These are phyloP conservation scores for Bipolaris oryzae DNA, from an alignment of 2,329 filamentous ascomycete species.

Conservation along the genomic window DNA sequence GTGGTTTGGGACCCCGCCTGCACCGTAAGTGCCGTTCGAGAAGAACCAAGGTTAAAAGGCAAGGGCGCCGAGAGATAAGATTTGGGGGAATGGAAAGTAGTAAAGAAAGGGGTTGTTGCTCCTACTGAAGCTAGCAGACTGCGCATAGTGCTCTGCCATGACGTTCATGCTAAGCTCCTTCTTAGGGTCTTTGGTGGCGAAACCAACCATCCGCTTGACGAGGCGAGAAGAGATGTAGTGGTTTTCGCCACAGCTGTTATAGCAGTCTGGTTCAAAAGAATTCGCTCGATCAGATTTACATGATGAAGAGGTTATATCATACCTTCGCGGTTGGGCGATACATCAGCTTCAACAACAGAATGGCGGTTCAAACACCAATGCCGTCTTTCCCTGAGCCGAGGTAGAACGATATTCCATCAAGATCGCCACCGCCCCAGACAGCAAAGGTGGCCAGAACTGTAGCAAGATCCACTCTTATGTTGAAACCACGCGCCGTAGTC, in stretches of 20 bases:
- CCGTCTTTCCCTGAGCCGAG: constrained; percentile 28
- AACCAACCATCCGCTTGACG: constrained; percentile 22
- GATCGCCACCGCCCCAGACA: constrained; percentile 28
- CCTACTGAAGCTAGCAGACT: constrained; percentile 52
- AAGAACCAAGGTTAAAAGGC: constrained; percentile 38
- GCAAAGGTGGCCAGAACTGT: constrained; percentile 40
- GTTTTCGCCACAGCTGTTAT: constrained; percentile 48
- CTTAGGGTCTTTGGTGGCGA: constrained; percentile 24
- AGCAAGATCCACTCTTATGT: constrained; percentile 35
- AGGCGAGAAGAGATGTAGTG: constrained; percentile 47
- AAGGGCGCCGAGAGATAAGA: constrained; percentile 56
- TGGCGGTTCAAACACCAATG: constrained; percentile 43
- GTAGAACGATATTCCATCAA: constrained; percentile 28
- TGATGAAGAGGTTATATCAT: constrained; percentile 31
- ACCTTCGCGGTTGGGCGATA: constrained; percentile 45
- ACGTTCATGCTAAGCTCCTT: constrained; percentile 35
- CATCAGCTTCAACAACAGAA: constrained; percentile 51
- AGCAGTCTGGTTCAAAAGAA: constrained; percentile 40
- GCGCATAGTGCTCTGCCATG: constrained; percentile 32
- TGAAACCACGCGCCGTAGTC: constrained; percentile 28
- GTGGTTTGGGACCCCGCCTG: constrained; percentile 43
- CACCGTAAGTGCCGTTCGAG: constrained; percentile 46
- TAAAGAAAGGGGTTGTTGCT: constrained; percentile 53
- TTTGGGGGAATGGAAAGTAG: constrained; percentile 48
- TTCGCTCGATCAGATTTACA: constrained; percentile 27